phyloP scores from a whole-genome alignment of 2,329 filamentous ascomycete species.

The Trichoderma koningiopsis region DNA sequence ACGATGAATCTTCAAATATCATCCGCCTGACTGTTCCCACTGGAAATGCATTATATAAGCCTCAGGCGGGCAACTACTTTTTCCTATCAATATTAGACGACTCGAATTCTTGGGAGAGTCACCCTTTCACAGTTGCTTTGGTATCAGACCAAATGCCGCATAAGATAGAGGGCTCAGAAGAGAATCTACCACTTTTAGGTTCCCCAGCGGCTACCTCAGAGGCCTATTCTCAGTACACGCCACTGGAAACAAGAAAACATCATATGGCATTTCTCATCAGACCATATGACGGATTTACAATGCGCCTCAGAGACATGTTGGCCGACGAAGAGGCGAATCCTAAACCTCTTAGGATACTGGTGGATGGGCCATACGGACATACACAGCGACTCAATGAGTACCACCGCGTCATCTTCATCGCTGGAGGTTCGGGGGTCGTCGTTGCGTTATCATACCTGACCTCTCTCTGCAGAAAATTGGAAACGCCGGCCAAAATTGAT shows the following conservation, averaged over 20 bases:
- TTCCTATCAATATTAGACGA: slow-evolving; percentile 48
- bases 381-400: slow-evolving; percentile 44
- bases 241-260: not conserved
- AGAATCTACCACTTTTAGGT: slow-evolving; percentile 40
- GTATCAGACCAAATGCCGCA: slow-evolving; percentile 29
- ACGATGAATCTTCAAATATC: slow-evolving; percentile 45
- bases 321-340: slow-evolving; percentile 32
- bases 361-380: slow-evolving; percentile 51
- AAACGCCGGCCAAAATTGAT: slow-evolving; percentile 33
- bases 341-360: slow-evolving; percentile 40
- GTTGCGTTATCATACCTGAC: slow-evolving; percentile 45
- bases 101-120: slow-evolving; percentile 50
- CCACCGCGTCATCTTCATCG: slow-evolving; percentile 46
- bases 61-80: slow-evolving; percentile 48
- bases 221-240: too few species aligned
- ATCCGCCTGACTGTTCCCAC: slow-evolving; percentile 45
- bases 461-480: slow-evolving; percentile 30
- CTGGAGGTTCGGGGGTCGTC: slow-evolving; percentile 50
- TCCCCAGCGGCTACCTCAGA: not conserved
- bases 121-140: slow-evolving; percentile 51
- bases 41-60: slow-evolving; percentile 38
- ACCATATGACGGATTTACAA: slow-evolving; percentile 50
- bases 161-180: slow-evolving; percentile 32
- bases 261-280: slow-evolving; percentile 48
- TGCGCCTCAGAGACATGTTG: slow-evolving; percentile 40